Percentiles rank a stretch among this genome's conserved stretches.
Evolutionary conservation across 73 alveolate species (phyloP).

Genomic region (Effrenium voratum): DNA sequence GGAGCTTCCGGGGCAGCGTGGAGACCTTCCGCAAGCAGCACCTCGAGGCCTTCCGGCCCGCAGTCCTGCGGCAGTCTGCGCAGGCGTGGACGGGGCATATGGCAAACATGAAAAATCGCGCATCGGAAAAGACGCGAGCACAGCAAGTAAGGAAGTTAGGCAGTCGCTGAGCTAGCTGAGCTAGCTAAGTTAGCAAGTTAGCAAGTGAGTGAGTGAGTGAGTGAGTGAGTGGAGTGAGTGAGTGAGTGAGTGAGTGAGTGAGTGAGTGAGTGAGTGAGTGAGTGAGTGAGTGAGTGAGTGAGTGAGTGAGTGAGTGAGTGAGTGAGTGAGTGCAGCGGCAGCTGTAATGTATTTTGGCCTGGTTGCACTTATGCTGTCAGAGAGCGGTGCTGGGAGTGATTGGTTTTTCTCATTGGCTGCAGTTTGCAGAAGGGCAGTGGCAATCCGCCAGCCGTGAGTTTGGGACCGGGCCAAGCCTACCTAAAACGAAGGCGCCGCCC

Average conservation of each 20-base stretch:
- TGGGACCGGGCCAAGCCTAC: background rate
- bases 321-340: slow-evolving; percentile 1
- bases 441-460: background rate
- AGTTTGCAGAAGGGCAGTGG: too few species aligned
- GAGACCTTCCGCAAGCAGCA: background rate
- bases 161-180: background rate
- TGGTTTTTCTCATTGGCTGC: too few species aligned
- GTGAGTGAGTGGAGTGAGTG: too few species aligned
- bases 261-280: too few species aligned
- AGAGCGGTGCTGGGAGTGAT: too few species aligned
- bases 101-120: too few species aligned
- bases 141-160: background rate
- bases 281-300: slow-evolving; percentile 4
- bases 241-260: too few species aligned
- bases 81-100: background rate
- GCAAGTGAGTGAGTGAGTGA: too few species aligned
- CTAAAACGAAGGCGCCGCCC: background rate
- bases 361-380: too few species aligned
- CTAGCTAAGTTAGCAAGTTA: too few species aligned
- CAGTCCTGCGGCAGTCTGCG: background rate
- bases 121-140: too few species aligned
- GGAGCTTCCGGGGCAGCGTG: too few species aligned
- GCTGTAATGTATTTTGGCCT: background rate
- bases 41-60: background rate
- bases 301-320: slow-evolving; percentile 4